Evolutionary conservation across 2,329 filamentous ascomycete genomes (phyloP).

Genomic region (Chalaropsis ovoidea): DNA sequence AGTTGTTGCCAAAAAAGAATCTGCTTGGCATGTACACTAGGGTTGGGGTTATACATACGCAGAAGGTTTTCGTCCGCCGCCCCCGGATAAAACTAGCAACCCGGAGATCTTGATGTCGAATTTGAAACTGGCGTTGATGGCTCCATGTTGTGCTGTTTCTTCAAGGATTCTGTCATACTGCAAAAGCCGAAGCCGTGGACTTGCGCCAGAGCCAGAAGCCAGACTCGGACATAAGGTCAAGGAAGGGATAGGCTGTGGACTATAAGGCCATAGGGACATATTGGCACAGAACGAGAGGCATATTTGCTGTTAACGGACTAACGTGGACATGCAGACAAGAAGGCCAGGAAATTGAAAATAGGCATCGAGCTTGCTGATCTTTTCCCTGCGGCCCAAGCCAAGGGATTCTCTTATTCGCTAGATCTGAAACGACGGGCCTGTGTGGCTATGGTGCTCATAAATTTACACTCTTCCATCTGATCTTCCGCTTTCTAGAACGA

Average conservation of each 20-base stretch:
- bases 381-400: neutral
- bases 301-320: no score
- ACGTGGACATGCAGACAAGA: no score
- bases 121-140: neutral
- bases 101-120: neutral
- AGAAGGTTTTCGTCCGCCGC: neutral
- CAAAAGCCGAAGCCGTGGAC: neutral
- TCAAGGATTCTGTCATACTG: neutral
- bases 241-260: no score
- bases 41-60: neutral
- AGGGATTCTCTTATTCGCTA: neutral
- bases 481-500: slow-evolving; percentile 11
- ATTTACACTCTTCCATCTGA: neutral
- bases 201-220: neutral
- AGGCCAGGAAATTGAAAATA: no score
- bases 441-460: neutral
- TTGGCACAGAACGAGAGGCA: no score
- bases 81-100: neutral
- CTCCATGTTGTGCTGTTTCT: neutral
- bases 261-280: no score
- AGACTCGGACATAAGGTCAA: no score
- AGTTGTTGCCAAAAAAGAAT: neutral
- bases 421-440: neutral
- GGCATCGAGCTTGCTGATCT: no score
- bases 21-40: neutral